phyloP scores from a whole-genome alignment of 2,329 filamentous ascomycete genomes.

The Cladosporium oxysporum region DNA sequence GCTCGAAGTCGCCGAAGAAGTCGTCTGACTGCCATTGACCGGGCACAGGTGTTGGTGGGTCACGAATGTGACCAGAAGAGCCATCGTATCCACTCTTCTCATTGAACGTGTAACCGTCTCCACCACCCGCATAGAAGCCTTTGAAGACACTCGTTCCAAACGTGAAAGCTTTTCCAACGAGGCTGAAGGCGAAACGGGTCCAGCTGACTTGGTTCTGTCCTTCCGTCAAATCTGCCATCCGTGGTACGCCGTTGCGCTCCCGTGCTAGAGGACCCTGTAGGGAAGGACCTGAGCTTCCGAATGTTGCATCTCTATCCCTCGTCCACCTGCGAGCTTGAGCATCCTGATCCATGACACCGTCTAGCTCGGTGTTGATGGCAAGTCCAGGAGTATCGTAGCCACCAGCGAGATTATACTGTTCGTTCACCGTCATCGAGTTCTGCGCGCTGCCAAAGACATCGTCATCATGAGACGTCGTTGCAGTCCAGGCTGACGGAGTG shows the following conservation, averaged over 20 bases:
- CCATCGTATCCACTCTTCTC: conserved; percentile 27
- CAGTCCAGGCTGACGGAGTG: background rate
- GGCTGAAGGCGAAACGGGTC: conserved; percentile 61
- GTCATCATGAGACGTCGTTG: conserved; percentile 24
- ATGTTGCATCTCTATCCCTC: conserved; percentile 8
- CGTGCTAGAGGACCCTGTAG: conserved; percentile 35
- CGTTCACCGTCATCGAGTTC: conserved; percentile 52
- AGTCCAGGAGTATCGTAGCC: conserved; percentile 52
- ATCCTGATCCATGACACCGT: conserved; percentile 24
- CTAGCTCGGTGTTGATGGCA: conserved; percentile 40
- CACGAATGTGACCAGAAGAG: conserved; percentile 24
- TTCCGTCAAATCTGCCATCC: conserved; percentile 23
- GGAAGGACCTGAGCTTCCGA: conserved; percentile 12
- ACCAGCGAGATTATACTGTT: conserved; percentile 52
- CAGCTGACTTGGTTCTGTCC: conserved; percentile 41
- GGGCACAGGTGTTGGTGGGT: conserved; percentile 50
- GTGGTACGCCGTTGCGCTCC: conserved; percentile 39
- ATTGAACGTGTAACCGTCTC: conserved; percentile 65
- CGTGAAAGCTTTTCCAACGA: conserved; percentile 77
- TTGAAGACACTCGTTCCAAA: conserved; percentile 76
- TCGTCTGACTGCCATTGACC: conserved; percentile 56
- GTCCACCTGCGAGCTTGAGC: conserved; percentile 9
- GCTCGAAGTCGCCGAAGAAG: conserved; percentile 47
- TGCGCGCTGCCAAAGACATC: conserved; percentile 27
- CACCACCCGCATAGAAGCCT: conserved; percentile 85